Evolutionary conservation across 73 alveolate species (phyloP), one percentile per base, ranked within the genome.

Genomic region (Paramecium primaurelia): DNA sequence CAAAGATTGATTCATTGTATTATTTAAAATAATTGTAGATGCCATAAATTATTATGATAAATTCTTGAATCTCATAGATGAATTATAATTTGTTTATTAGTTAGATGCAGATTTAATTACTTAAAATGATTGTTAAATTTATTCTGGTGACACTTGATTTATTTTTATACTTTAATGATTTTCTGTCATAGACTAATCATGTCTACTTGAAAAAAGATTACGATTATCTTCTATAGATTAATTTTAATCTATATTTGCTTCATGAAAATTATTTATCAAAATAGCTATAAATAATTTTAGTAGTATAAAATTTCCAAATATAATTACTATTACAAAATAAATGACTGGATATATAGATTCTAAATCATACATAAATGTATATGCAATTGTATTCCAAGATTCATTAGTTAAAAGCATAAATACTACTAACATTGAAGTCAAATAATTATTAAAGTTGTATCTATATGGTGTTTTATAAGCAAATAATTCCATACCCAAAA

Each of bases 401-500:
- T 93, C 97, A 20, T 93, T 93, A 18, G 92, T 88, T 12, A 93
- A 9, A 16, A 93, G 32, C 42, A 86, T 38, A 38, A 93, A 93
- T 7, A 93, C 95, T 8, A 92, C 32, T 36, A 77, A 25, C 87
- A 93, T 73, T 2, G 96, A 92, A 8, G 87, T 86, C 18, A 30
- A 36, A 69, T 87, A 92, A 14, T 60, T 86, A 86, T 94, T 93
- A 75, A 86, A 94, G 28, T 92, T 94, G 14, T 37, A 37, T 92
- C 97, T 40, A 34, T 51, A 84, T 6, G 83, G 86, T 3, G 94
- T 40, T 20, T 86, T 86, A 36, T 94, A 47, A 14, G 97, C 97
- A 93, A 86, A 94, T 38, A 94, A 69, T 84, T 94, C 97, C 97
- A 94, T 94, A 0, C 97, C 97, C 8, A 94, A 93, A 28, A 94